Conservation (phyloP, 306 rosid species). For the Sicyos baderoa region DNA sequence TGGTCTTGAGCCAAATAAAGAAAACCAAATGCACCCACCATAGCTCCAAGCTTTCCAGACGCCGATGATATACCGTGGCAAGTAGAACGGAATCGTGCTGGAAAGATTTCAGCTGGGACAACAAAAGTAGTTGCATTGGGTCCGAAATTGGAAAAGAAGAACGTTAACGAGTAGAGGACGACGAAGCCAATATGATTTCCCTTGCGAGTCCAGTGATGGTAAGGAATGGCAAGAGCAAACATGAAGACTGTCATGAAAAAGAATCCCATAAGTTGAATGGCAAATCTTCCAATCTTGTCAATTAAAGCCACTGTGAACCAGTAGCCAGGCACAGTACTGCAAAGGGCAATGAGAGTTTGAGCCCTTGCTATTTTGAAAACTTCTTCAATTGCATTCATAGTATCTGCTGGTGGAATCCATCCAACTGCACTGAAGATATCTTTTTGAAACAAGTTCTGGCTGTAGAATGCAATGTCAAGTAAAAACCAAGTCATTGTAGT, state of each 20-base stretch:
- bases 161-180: constrained; percentile 47
- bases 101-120: constrained; percentile 74
- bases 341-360: constrained; percentile 64
- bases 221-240: constrained; percentile 73
- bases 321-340: constrained; percentile 75
- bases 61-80: constrained; percentile 79
- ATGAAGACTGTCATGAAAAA: constrained; percentile 73
- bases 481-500: constrained; percentile 65
- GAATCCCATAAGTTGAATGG: constrained; percentile 67
- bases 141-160: constrained; percentile 72
- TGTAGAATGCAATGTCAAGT: constrained; percentile 64
- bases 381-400: constrained; percentile 64
- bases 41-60: constrained; percentile 64
- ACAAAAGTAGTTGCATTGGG: constrained; percentile 77
- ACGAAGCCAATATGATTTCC: constrained; percentile 53
- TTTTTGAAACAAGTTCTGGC: constrained; percentile 66
- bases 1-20: constrained; percentile 58
- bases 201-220: constrained; percentile 53
- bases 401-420: constrained; percentile 56
- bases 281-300: constrained; percentile 59
- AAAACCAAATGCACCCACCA: constrained; percentile 69
- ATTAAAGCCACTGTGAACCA: constrained; percentile 67
- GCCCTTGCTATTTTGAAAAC: constrained; percentile 53
- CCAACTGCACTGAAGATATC: constrained; percentile 67
- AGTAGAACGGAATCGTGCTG: constrained; percentile 57